A percentile compares a stretch with the other conserved stretches of the same genome.
Evolutionary conservation across 2,329 filamentous ascomycete species (phyloP).

Genomic region (Macrophomina pseudophaseolina): DNA sequence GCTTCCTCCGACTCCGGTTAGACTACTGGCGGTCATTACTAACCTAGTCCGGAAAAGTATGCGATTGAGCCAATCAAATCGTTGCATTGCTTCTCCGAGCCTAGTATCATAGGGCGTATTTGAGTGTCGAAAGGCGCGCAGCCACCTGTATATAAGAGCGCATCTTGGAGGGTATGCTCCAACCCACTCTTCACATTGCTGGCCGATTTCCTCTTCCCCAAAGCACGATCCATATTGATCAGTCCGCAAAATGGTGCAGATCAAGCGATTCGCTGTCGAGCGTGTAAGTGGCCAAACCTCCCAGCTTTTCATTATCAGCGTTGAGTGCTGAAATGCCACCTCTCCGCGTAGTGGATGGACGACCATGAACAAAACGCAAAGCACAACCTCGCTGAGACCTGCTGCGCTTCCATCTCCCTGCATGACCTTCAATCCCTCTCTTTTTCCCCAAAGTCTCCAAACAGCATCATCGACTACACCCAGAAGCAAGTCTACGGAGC

Average conservation of each 20-base stretch:
- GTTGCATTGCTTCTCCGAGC: neutral
- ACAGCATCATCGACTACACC: slow-evolving; percentile 45
- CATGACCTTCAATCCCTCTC: slow-evolving; percentile 67
- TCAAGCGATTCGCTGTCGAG: slow-evolving; percentile 16
- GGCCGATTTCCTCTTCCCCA: neutral
- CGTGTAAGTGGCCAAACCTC: neutral
- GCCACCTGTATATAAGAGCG: neutral
- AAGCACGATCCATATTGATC: neutral
- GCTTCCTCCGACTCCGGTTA: neutral
- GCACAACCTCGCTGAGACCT: slow-evolving; percentile 80
- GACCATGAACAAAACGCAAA: slow-evolving; percentile 57
- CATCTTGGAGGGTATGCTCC: neutral
- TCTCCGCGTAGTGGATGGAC: slow-evolving; percentile 59
- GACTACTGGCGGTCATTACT: neutral
- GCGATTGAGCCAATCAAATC: neutral
- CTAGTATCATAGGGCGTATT: neutral
- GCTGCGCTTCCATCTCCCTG: slow-evolving; percentile 74
- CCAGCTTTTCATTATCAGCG: too few species aligned
- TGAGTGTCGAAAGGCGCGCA: neutral
- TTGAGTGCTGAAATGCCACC: neutral
- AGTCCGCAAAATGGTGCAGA: slow-evolving; percentile 28
- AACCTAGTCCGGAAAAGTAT: neutral
- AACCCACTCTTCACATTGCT: neutral
- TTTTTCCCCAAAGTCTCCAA: slow-evolving; percentile 58
- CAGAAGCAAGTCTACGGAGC: slow-evolving; percentile 73